phyloP scores from a whole-genome alignment of 176 grass and related monocot species.

The Bothriochloa decipiens region DNA sequence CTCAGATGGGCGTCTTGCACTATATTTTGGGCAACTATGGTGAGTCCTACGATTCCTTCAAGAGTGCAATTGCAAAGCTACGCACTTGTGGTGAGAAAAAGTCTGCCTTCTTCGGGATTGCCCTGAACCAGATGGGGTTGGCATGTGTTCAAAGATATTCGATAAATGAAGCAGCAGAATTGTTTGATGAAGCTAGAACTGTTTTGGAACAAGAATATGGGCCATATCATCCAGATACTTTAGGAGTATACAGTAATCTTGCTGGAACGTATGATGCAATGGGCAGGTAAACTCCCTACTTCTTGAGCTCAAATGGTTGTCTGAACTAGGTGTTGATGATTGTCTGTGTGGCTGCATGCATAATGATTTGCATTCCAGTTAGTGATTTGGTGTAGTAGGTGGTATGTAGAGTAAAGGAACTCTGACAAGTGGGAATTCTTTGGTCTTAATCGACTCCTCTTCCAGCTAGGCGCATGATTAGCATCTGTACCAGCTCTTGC shows the following conservation, averaged over 20 bases:
- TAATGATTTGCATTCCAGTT: conserved; percentile 6
- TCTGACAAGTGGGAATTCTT: conserved; percentile 31
- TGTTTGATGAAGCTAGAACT: conserved; percentile 90
- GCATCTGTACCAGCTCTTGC: conserved; percentile 40
- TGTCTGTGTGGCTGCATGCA: neutral
- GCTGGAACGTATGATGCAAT: conserved; percentile 97
- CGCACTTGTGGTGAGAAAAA: conserved; percentile 91
- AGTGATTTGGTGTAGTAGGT: conserved; percentile 19
- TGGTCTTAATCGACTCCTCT: conserved; percentile 15
- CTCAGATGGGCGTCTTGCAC: conserved; percentile 92
- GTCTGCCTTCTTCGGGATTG: conserved; percentile 88
- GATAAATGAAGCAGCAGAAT: conserved; percentile 79
- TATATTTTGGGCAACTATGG: conserved; percentile 85
- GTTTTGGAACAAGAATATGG: conserved; percentile 93
- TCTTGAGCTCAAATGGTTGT: neutral
- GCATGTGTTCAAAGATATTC: conserved; percentile 83
- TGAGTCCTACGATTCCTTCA: conserved; percentile 78
- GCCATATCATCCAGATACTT: conserved; percentile 86
- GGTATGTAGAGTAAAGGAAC: conserved; percentile 32
- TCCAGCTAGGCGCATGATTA: conserved; percentile 50
- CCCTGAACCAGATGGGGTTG: conserved; percentile 93
- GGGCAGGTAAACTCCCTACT: conserved; percentile 77
- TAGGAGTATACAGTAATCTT: conserved; percentile 96
- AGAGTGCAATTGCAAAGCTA: conserved; percentile 81
- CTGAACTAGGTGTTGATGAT: neutral